Evolutionary conservation across 2,329 filamentous ascomycete species (phyloP).

Genomic region (Scytalidium lignicola): DNA sequence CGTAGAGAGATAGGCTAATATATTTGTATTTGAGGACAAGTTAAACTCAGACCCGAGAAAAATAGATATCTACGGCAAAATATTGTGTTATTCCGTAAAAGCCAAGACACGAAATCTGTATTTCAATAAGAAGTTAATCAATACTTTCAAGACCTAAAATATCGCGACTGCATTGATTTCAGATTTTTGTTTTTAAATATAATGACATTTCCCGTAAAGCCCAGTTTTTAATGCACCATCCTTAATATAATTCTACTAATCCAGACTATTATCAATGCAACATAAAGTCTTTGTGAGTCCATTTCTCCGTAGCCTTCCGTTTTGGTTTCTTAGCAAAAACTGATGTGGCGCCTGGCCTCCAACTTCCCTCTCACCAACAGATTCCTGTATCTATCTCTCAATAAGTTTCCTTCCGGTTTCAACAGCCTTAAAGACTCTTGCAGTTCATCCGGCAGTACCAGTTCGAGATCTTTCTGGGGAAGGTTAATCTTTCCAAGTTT

Average conservation of each 20-base stretch:
- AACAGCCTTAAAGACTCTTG: conserved; percentile 75
- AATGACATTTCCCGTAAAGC: too few species aligned
- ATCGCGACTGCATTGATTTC: too few species aligned
- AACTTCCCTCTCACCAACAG: conserved; percentile 85
- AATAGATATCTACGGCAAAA: too few species aligned
- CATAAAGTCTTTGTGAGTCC: conserved; percentile 90
- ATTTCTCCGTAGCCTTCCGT: conserved; percentile 86
- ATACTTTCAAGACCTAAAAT: too few species aligned
- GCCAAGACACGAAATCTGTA: too few species aligned
- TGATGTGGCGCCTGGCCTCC: conserved; percentile 72
- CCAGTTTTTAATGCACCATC: too few species aligned
- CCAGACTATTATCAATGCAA: conserved; percentile 20
- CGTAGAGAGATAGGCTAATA: too few species aligned
- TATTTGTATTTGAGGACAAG: too few species aligned
- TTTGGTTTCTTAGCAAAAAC: conserved; percentile 79
- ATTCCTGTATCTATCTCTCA: conserved; percentile 88
- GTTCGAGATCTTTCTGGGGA: conserved; percentile 73
- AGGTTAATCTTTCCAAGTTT: conserved; percentile 69
- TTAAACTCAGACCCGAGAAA: too few species aligned
- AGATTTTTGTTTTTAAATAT: too few species aligned
- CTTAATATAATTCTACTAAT: not conserved
- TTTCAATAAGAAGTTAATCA: too few species aligned
- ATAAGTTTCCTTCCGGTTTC: conserved; percentile 91
- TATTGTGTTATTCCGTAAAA: too few species aligned
- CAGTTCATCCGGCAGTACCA: conserved; percentile 78